Base-by-base conservation (phyloP, 73 alveolate species). In the Tetrahymena elliotti region DNA sequence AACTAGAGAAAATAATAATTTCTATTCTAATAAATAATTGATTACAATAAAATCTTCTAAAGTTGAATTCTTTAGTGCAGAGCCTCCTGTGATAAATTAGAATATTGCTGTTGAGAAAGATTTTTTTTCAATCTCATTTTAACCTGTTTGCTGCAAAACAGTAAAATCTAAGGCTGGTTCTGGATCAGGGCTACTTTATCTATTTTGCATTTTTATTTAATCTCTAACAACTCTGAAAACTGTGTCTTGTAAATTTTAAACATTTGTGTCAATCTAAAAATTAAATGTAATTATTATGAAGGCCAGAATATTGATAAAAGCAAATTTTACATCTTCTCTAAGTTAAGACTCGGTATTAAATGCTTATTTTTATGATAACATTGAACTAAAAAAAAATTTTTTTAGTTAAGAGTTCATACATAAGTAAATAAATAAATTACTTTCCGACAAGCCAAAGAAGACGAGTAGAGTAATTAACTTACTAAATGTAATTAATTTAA, bases 381-480 rank as follows among this genome's bases (percentile, higher is more conserved):
- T 68, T n/a, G 2, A 0, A 68, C 88, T 68, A n/a, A 24, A 27
- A 18, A 68, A 24, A 24, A 18, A 18, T 27, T 47, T 3, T 6
- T 27, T 68, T 68, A 24, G 13, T 68, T 10, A 68, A 22, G 20
- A 20, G 8, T 40, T 40, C 15, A 27, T 68, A 68, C 10, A 27
- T 2, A 22, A 4, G 11, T 18, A 31, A 8, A 24, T 0, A 6
- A 31, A 16, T 22, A 68, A 27, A n/a, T 68, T 68, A 68, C 83
- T 94, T 94, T 34, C 96, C 96, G 38, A 88, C 35, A 84, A 94
- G 93, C 34, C 83, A 47, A 7, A 94, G 95, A 52, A 94, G 83
- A 83, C 96, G 84, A 31, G 96, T 40, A 35, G 38, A 94, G 52
- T 84, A 94, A 88, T 94, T 94, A 31, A 94, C 96, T 47, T 94